Conservation (phyloP, 2,329 filamentous ascomycete species). For the Teratosphaeria destructans region DNA sequence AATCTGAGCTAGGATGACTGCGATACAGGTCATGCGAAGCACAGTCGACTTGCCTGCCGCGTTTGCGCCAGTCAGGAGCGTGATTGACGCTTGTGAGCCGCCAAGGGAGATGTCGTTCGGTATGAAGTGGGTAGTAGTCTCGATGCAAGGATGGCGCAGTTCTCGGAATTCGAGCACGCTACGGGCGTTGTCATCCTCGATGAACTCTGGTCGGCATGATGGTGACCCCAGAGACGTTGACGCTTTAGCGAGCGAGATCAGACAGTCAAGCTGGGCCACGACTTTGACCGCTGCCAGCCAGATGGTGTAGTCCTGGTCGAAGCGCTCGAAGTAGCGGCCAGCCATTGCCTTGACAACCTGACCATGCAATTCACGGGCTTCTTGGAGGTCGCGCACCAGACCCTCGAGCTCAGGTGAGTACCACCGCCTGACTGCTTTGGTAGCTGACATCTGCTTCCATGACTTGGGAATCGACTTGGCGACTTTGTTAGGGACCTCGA, state of each 20-base stretch:
- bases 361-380: conserved; percentile 85
- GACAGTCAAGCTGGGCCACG: conserved; percentile 83
- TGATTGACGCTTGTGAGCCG: conserved; percentile 71
- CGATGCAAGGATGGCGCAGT: conserved; percentile 89
- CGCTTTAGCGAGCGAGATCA: conserved; percentile 85
- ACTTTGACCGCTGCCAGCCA: conserved; percentile 90
- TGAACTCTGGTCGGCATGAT: conserved; percentile 78
- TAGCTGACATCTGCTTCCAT: conserved; percentile 97
- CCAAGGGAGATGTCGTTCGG: conserved; percentile 88
- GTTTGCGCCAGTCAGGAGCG: conserved; percentile 87
- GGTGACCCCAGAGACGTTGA: conserved; percentile 76
- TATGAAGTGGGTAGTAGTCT: conserved; percentile 84
- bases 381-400: conserved; percentile 78
- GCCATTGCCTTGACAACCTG: conserved; percentile 85
- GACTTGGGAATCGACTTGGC: conserved; percentile 64
- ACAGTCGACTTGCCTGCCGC: conserved; percentile 96
- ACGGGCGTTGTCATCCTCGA: conserved; percentile 59
- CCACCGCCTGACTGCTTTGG: conserved; percentile 80
- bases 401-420: conserved; percentile 77
- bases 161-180: conserved; percentile 87
- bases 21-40: conserved; percentile 90
- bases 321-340: conserved; percentile 71
- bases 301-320: conserved; percentile 72
- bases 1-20: conserved; percentile 94
- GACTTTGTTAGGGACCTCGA: conserved; percentile 76